These are phyloP conservation scores for Cinnamomum micranthum DNA, from an alignment of 164 flowering plant species.

Conservation along the genomic window DNA sequence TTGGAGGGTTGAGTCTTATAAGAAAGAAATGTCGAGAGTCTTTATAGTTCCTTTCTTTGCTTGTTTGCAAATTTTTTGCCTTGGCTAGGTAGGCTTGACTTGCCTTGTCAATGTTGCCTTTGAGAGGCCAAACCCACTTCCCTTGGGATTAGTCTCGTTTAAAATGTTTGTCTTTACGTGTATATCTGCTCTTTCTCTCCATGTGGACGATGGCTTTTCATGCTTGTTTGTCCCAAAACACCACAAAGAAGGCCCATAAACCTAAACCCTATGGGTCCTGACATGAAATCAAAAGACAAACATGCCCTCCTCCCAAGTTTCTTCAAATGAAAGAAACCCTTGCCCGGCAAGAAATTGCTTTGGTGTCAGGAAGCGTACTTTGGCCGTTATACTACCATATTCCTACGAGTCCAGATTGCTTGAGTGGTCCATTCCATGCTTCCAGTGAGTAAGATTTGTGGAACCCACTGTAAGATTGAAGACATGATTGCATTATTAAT, in stretches of 20 bases:
- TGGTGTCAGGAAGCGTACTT: background rate
- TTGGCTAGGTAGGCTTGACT: slow-evolving; percentile 7
- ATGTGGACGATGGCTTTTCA: slow-evolving; percentile 10
- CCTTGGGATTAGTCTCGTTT: background rate
- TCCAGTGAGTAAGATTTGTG: background rate
- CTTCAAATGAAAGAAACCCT: slow-evolving; percentile 4
- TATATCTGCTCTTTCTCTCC: slow-evolving; percentile 3
- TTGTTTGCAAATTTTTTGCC: slow-evolving; percentile 17
- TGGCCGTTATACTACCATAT: background rate
- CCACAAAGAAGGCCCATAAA: background rate
- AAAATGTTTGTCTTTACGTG: background rate
- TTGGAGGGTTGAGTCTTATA: slow-evolving; percentile 3
- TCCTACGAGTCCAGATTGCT: background rate
- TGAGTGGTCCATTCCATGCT: background rate
- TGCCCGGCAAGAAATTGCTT: background rate
- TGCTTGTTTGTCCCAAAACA: slow-evolving; percentile 2
- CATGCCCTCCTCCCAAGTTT: slow-evolving; percentile 4
- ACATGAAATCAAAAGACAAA: background rate
- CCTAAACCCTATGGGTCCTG: too few relatives aligned
- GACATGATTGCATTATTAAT: too few relatives aligned
- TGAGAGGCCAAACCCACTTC: background rate
- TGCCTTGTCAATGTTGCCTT: slow-evolving; percentile 4
- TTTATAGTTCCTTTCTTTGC: slow-evolving; percentile 31
- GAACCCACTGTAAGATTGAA: too few relatives aligned
- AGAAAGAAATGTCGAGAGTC: background rate